phyloP scores from a whole-genome alignment of 768 basidiomycete species.

The Russula emetica region DNA sequence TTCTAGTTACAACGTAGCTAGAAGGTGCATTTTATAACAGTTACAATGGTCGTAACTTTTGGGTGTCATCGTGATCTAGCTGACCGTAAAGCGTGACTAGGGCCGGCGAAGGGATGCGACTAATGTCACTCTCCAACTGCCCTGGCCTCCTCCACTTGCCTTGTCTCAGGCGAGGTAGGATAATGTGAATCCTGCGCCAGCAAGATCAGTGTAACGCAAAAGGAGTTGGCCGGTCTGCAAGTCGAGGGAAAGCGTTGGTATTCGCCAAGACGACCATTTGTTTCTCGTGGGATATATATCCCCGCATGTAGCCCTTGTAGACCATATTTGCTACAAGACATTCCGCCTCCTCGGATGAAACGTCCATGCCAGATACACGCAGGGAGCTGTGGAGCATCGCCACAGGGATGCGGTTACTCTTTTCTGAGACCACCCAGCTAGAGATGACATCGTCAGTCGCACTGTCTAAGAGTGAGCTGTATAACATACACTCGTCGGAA shows the following conservation, averaged over 20 bases:
- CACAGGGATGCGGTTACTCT: slow-evolving; percentile 74
- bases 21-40: slow-evolving; percentile 1
- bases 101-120: background rate
- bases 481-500: slow-evolving; percentile 69
- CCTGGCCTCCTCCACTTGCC: background rate
- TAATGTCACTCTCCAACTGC: background rate
- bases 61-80: background rate
- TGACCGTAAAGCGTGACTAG: background rate
- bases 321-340: slow-evolving; percentile 95
- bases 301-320: slow-evolving; percentile 85
- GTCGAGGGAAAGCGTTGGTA: slow-evolving; percentile 72
- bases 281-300: slow-evolving; percentile 95
- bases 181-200: background rate
- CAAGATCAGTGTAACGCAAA: slow-evolving; percentile 35
- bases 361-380: slow-evolving; percentile 62
- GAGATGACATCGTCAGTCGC: background rate
- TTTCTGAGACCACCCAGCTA: slow-evolving; percentile 78
- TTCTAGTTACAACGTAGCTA: background rate
- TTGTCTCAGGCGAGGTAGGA: background rate
- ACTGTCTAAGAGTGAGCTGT: slow-evolving; percentile 3
- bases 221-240: slow-evolving; percentile 59
- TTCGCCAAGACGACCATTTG: slow-evolving; percentile 88
- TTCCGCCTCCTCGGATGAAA: slow-evolving; percentile 79
- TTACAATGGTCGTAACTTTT: background rate
- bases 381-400: slow-evolving; percentile 77